A percentile compares a stretch with the other conserved stretches of the same genome.
Evolutionary conservation across 768 basidiomycete species (phyloP).

Genomic region (Lactarius pseudohatsudake): DNA sequence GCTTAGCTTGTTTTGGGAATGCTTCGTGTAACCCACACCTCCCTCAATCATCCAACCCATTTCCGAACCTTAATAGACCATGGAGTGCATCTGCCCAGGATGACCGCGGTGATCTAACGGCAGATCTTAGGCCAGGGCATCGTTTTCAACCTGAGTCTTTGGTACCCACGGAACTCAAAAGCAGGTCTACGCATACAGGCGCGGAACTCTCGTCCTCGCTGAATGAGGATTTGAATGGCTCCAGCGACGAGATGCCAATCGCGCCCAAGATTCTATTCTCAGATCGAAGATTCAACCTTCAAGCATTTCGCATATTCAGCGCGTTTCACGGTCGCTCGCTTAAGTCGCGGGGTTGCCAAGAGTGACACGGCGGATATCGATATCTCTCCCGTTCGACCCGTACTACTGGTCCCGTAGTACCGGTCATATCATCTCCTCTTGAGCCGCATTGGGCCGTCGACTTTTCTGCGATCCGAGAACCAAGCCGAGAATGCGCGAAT

Average conservation of each 20-base stretch:
- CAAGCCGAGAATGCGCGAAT: neutral
- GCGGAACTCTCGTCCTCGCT: neutral
- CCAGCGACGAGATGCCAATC: neutral
- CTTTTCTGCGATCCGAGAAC: neutral
- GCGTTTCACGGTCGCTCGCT: neutral
- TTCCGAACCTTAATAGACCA: no score
- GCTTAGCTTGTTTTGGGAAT: no score
- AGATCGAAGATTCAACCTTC: neutral
- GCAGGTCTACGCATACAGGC: no score
- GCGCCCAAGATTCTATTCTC: conserved; percentile 1
- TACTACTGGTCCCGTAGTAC: no score
- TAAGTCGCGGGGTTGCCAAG: neutral
- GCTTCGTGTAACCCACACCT: no score
- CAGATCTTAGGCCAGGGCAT: no score
- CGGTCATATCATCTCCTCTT: neutral
- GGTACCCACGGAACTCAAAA: no score
- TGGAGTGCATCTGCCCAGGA: no score
- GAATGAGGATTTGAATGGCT: neutral
- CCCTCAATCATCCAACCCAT: no score
- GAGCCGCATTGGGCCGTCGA: neutral
- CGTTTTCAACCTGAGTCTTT: no score
- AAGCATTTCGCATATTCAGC: neutral
- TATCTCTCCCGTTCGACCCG: neutral
- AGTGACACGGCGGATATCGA: neutral
- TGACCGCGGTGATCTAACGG: no score